phyloP scores from a whole-genome alignment of 306 rosid genomes.

The Cyamopsis tetragonoloba region DNA sequence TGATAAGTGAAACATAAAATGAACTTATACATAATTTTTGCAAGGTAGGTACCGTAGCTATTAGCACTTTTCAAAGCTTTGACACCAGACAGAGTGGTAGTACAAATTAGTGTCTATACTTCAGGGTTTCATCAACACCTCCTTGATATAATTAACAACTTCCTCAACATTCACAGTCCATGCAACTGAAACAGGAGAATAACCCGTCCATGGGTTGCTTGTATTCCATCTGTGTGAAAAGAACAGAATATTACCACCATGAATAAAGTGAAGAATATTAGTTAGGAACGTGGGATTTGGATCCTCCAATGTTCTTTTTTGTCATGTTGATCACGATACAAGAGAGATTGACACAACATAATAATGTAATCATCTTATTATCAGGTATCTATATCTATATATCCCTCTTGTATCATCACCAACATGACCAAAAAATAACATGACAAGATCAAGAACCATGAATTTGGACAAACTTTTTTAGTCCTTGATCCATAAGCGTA shows the following conservation, averaged over 20 bases:
- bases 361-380: too few species aligned
- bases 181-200: slow-evolving; percentile 80
- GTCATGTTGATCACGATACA: too few species aligned
- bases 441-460: too few species aligned
- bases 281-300: too few species aligned
- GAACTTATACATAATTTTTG: background rate
- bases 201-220: slow-evolving; percentile 85
- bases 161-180: slow-evolving; percentile 84
- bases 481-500: slow-evolving; percentile 93
- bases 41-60: slow-evolving; percentile 8
- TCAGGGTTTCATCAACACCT: slow-evolving; percentile 62
- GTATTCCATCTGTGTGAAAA: slow-evolving; percentile 68
- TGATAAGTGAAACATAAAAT: slow-evolving; percentile 22
- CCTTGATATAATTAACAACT: slow-evolving; percentile 49
- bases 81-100: background rate
- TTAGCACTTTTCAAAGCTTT: slow-evolving; percentile 15
- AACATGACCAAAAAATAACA: too few species aligned
- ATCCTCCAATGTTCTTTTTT: too few species aligned
- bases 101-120: slow-evolving; percentile 10
- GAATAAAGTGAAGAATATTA: background rate
- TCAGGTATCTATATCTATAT: too few species aligned
- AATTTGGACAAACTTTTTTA: slow-evolving; percentile 55
- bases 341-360: too few species aligned
- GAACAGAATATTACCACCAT: background rate
- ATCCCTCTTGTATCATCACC: too few species aligned